These are phyloP conservation scores for Mollisia scopiformis DNA, from an alignment of 2,329 filamentous ascomycete species.

Conservation along the genomic window DNA sequence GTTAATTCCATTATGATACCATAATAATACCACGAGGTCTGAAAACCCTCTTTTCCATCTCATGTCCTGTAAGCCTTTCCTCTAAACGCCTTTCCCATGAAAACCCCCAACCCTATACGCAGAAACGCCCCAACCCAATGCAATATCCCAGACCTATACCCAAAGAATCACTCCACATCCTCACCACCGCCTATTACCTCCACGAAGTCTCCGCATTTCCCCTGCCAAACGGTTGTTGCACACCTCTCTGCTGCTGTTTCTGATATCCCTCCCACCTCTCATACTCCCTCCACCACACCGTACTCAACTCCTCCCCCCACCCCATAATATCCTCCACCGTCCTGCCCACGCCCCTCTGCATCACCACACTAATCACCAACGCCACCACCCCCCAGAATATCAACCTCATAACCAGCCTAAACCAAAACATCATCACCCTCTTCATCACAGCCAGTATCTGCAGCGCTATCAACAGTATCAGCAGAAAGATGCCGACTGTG, in stretches of 20 bases:
- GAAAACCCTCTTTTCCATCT: background rate
- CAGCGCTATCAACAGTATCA: conserved; percentile 65
- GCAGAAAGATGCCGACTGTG: conserved; percentile 57
- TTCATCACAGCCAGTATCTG: conserved; percentile 71
- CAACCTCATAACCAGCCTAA: conserved; percentile 65
- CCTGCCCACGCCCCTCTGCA: conserved; percentile 67
- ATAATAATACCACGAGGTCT: conserved; percentile 16
- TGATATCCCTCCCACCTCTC: conserved; percentile 52
- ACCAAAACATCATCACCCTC: conserved; percentile 76
- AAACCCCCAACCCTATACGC: background rate
- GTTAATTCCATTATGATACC: too few species aligned
- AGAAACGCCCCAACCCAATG: background rate
- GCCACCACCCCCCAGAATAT: conserved; percentile 66
- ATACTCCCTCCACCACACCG: conserved; percentile 62
- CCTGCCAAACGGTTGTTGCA: conserved; percentile 12
- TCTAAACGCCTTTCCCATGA: background rate
- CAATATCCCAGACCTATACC: background rate
- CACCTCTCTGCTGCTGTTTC: conserved; percentile 35
- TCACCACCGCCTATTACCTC: conserved; percentile 21
- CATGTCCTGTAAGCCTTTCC: background rate
- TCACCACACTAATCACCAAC: conserved; percentile 57
- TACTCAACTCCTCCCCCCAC: conserved; percentile 51
- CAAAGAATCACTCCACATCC: background rate
- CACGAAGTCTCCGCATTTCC: conserved; percentile 27
- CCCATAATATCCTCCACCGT: conserved; percentile 62